Percentiles rank a stretch among this genome's conserved stretches.
Conservation (phyloP, 75 land plant species). For the Selaginella moellendorffii region DNA sequence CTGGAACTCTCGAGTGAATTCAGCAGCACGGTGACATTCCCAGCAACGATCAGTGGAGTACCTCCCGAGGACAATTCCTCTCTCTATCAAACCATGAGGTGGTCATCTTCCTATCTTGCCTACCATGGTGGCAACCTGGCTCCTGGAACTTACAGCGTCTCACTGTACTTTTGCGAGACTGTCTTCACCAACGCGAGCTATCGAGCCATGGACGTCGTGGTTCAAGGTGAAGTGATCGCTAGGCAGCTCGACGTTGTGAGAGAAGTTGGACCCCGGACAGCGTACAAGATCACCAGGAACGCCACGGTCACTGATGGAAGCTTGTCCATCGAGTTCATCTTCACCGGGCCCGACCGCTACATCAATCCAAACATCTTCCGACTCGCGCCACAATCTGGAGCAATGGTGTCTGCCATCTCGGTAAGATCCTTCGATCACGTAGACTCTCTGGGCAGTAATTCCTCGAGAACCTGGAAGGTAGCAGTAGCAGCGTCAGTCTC, state of each 20-base stretch:
- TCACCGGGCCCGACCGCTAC: neutral
- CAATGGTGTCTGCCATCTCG: neutral
- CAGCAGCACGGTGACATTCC: neutral
- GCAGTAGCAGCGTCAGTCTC: too few species aligned
- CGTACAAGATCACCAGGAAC: neutral
- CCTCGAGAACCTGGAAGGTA: too few species aligned
- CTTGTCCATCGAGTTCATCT: neutral
- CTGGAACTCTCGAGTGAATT: neutral
- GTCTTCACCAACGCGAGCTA: neutral
- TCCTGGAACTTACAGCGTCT: neutral
- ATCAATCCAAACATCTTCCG: neutral
- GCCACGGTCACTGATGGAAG: neutral
- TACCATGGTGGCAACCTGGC: constrained; percentile 2
- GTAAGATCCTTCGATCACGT: neutral
- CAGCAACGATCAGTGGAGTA: neutral
- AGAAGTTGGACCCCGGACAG: neutral
- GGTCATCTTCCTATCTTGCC: constrained; percentile 5
- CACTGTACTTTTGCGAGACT: constrained; percentile 1
- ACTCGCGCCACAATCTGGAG: neutral
- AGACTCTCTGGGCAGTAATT: too few species aligned
- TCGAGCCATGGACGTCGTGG: neutral
- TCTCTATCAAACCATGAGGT: neutral
- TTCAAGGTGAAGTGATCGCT: neutral
- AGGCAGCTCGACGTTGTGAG: neutral
- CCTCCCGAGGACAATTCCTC: neutral